These are phyloP conservation scores for Takashimella koratensis DNA, from an alignment of 1,284 basidiomycete species.

Conservation along the genomic window DNA sequence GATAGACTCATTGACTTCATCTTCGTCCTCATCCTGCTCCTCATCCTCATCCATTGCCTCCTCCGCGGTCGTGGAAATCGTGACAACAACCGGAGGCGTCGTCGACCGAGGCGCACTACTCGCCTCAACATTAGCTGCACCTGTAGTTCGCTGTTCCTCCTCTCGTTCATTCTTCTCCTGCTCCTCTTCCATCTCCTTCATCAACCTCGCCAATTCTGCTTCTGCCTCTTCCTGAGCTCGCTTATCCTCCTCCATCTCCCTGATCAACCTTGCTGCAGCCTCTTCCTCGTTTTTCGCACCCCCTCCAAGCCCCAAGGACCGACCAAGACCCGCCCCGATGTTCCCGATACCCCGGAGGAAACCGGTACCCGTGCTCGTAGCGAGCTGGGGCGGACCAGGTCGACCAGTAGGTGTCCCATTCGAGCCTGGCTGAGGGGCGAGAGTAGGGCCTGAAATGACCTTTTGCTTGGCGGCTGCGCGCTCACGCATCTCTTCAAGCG, in stretches of 20 bases:
- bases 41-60: conserved; percentile 12
- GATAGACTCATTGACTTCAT: conserved; percentile 15
- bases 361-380: conserved; percentile 28
- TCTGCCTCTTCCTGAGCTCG: conserved; percentile 24
- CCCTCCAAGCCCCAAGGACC: conserved; percentile 25
- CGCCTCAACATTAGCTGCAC: too few relatives aligned
- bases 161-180: conserved; percentile 1
- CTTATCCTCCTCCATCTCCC: conserved; percentile 30
- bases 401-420: conserved; percentile 3
- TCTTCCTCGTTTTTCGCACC: conserved; percentile 30
- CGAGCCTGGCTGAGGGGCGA: conserved; percentile 1
- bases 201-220: conserved; percentile 28
- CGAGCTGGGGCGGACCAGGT: not conserved
- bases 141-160: conserved; percentile 5
- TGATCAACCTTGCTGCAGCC: conserved; percentile 13
- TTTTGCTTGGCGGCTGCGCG: conserved; percentile 30
- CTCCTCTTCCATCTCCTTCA: conserved; percentile 14
- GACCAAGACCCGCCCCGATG: conserved; percentile 20
- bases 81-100: too few relatives aligned
- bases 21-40: conserved; percentile 14
- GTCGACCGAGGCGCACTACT: too few relatives aligned
- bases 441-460: conserved; percentile 9
- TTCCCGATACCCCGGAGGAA: conserved; percentile 39
- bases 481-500: conserved; percentile 40
- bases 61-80: too few relatives aligned